Evolutionary conservation across 768 basidiomycete species (phyloP).

Genomic region (Gautieria morchelliformis): DNA sequence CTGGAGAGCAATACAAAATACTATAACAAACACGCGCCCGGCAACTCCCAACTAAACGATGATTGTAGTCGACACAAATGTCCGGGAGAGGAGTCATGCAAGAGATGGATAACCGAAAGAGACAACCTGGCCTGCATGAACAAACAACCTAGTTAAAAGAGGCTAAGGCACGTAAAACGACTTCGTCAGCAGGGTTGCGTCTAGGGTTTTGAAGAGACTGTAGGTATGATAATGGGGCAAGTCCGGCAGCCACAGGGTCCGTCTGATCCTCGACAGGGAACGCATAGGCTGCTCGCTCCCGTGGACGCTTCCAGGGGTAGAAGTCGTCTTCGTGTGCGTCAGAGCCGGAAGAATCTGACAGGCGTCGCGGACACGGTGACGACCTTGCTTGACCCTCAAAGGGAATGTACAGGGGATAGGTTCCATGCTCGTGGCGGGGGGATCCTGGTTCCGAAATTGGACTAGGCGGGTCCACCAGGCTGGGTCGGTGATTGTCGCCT

Average conservation of each 20-base stretch:
- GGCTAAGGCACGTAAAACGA: slow-evolving; percentile 7
- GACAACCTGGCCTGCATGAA: not conserved
- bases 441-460: slow-evolving; percentile 2
- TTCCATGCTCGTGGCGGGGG: not conserved
- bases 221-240: slow-evolving; percentile 7
- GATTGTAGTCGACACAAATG: not conserved
- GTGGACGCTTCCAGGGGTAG: not conserved
- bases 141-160: slow-evolving; percentile 2
- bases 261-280: not conserved
- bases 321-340: not conserved
- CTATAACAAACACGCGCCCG: slow-evolving; percentile 2
- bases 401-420: not conserved
- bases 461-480: slow-evolving; percentile 2
- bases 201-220: slow-evolving; percentile 9
- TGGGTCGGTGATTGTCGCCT: not conserved
- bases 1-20: slow-evolving; percentile 4
- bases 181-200: slow-evolving; percentile 8
- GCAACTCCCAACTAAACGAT: not conserved
- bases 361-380: not conserved
- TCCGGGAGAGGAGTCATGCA: not conserved
- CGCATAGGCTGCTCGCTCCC: not conserved
- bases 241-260: not conserved
- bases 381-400: not conserved
- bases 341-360: not conserved
- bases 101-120: not conserved